phyloP scores from a whole-genome alignment of 2,329 filamentous ascomycete genomes.

The Calonectria naviculata region DNA sequence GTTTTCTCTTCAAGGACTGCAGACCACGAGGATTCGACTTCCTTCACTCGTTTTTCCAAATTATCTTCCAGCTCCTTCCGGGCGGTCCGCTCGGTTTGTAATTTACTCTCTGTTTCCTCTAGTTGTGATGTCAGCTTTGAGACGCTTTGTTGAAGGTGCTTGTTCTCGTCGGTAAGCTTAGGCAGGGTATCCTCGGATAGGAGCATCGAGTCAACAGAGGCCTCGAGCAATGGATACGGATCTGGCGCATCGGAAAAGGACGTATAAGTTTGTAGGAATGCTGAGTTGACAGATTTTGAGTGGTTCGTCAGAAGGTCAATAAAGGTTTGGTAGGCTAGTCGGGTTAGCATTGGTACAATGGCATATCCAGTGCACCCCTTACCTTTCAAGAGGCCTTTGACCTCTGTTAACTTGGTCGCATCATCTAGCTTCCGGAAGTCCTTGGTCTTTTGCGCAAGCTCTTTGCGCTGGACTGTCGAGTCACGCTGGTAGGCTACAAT shows the following conservation, averaged over 20 bases:
- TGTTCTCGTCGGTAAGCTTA: conserved; percentile 88
- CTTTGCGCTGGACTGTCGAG: conserved; percentile 95
- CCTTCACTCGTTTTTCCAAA: conserved; percentile 84
- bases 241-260: conserved; percentile 95
- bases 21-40: conserved; percentile 90
- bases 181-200: conserved; percentile 93
- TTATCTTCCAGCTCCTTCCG: conserved; percentile 81
- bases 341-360: conserved; percentile 15
- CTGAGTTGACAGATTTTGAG: conserved; percentile 91
- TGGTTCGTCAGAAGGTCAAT: conserved; percentile 97
- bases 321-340: conserved; percentile 90
- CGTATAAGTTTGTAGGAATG: conserved; percentile 93
- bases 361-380: neutral
- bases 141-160: conserved; percentile 84
- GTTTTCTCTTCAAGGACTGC: conserved; percentile 93
- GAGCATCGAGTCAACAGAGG: conserved; percentile 93
- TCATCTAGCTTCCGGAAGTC: conserved; percentile 97
- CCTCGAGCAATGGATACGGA: conserved; percentile 95
- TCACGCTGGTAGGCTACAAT: conserved; percentile 94
- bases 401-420: conserved; percentile 83
- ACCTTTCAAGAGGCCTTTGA: conserved; percentile 93
- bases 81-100: conserved; percentile 81
- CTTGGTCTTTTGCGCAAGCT: conserved; percentile 98
- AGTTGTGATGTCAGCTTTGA: conserved; percentile 81
- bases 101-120: conserved; percentile 81